phyloP scores from a whole-genome alignment of 805 yeast genomes.

The Starmerella bombicola region DNA sequence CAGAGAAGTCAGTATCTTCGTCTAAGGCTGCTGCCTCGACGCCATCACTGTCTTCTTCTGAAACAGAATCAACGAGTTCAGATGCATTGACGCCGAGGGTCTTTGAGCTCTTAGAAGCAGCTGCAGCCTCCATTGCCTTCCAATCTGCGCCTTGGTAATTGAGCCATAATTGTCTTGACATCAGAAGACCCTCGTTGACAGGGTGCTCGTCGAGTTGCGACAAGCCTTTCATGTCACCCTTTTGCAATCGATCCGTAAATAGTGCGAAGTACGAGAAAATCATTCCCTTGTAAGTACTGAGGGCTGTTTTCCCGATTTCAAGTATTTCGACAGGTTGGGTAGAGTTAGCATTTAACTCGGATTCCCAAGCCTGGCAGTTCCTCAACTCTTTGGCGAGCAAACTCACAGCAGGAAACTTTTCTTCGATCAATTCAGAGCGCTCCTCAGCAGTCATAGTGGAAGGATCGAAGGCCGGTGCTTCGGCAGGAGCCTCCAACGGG shows the following conservation, averaged over 20 bases:
- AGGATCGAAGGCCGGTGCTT: conserved; percentile 36
- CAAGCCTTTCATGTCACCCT: conserved; percentile 34
- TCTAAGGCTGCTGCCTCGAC: not conserved
- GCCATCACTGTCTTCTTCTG: not conserved
- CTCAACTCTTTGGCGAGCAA: conserved; percentile 60
- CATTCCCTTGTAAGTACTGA: conserved; percentile 67
- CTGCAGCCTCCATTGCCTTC: not conserved
- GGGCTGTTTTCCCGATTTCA: conserved; percentile 49
- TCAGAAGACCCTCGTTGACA: conserved; percentile 74
- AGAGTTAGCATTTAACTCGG: conserved; percentile 16
- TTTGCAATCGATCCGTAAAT: conserved; percentile 43
- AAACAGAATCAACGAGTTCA: not conserved
- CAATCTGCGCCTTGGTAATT: conserved; percentile 42
- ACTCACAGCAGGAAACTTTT: conserved; percentile 68
- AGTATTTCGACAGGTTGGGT: conserved; percentile 12
- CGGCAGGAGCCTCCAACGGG: conserved; percentile 19
- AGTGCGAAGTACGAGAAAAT: conserved; percentile 69
- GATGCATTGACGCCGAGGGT: not conserved
- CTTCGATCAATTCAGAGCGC: conserved; percentile 41
- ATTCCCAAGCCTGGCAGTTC: conserved; percentile 27
- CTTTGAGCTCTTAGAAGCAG: not conserved
- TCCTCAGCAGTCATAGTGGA: conserved; percentile 41
- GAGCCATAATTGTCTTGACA: conserved; percentile 79
- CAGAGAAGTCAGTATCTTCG: conserved; percentile 9
- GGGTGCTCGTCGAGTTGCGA: conserved; percentile 67